Evolutionary conservation across 208 protist genomes (phyloP).

Genomic region (Trypanosoma theileri): DNA sequence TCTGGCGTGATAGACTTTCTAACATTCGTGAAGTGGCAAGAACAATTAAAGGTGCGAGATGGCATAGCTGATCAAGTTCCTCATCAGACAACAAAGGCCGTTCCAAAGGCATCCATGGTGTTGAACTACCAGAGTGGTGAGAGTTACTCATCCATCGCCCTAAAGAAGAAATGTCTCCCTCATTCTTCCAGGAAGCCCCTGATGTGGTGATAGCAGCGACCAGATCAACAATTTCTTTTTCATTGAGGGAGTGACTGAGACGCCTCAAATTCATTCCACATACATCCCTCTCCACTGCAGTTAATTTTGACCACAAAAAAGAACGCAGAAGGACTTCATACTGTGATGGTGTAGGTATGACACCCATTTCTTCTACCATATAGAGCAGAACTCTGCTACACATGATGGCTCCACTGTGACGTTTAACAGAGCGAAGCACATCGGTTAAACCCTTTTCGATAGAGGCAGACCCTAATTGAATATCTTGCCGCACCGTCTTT

Average conservation of each 20-base stretch:
- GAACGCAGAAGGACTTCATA: constrained; percentile 24
- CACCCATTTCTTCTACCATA: constrained; percentile 27
- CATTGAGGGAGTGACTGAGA: constrained; percentile 23
- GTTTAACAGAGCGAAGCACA: constrained; percentile 21
- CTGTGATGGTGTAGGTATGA: constrained; percentile 12
- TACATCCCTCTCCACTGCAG: constrained; percentile 19
- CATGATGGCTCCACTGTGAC: constrained; percentile 15
- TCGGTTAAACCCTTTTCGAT: constrained; percentile 21
- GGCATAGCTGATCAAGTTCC: constrained; percentile 40
- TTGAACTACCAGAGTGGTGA: background rate
- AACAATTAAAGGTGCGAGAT: constrained; percentile 47
- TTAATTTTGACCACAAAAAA: constrained; percentile 5
- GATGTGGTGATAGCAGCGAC: constrained; percentile 18
- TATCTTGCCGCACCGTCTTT: background rate
- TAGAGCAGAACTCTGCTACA: constrained; percentile 25
- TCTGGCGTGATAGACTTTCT: constrained; percentile 37
- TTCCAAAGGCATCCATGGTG: constrained; percentile 13
- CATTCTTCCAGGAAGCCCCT: background rate
- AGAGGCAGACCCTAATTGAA: background rate
- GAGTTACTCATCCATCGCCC: background rate
- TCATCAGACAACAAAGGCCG: constrained; percentile 19
- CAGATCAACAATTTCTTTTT: constrained; percentile 23
- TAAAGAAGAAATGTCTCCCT: background rate
- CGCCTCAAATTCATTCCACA: constrained; percentile 20
- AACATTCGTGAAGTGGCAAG: constrained; percentile 45